Evolutionary conservation across 306 rosid species (phyloP).

Genomic region (Dicorynia guianensis): DNA sequence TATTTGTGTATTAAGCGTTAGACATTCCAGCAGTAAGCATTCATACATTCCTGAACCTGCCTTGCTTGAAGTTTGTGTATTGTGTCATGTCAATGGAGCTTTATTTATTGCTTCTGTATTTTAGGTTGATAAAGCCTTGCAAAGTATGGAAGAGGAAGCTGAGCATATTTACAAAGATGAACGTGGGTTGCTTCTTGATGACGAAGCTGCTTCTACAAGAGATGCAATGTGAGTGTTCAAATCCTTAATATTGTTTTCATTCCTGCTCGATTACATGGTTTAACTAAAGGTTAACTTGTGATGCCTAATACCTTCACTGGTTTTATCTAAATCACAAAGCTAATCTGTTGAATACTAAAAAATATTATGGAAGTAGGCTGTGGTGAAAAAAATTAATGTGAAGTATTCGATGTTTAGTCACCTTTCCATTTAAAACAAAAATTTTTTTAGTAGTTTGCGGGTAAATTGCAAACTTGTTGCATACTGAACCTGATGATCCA

Average conservation of each 20-base stretch:
- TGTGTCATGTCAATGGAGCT: background rate
- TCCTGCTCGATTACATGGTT: slow-evolving; percentile 11
- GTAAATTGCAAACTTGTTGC: background rate
- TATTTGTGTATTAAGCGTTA: background rate
- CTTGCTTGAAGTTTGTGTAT: background rate
- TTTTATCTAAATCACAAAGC: slow-evolving; percentile 4
- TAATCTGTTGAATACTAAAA: background rate
- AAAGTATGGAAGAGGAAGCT: slow-evolving; percentile 92
- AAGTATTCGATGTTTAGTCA: slow-evolving; percentile 8
- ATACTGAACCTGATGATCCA: too few relatives aligned
- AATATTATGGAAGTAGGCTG: background rate
- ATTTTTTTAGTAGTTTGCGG: background rate
- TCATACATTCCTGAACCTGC: background rate
- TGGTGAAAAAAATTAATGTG: slow-evolving; percentile 9
- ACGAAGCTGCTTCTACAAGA: slow-evolving; percentile 96
- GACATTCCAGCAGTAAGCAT: background rate
- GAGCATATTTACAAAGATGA: slow-evolving; percentile 94
- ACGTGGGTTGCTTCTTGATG: slow-evolving; percentile 79
- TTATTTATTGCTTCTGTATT: slow-evolving; percentile 24
- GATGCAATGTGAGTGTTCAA: slow-evolving; percentile 88
- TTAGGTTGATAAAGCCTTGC: slow-evolving; percentile 92
- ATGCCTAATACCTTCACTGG: background rate
- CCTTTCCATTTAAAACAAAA: background rate
- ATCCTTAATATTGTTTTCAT: slow-evolving; percentile 12
- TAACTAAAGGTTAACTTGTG: background rate